These are phyloP conservation scores for Penicillium nucicola DNA, from an alignment of 495 filamentous ascomycete genomes.

Conservation along the genomic window DNA sequence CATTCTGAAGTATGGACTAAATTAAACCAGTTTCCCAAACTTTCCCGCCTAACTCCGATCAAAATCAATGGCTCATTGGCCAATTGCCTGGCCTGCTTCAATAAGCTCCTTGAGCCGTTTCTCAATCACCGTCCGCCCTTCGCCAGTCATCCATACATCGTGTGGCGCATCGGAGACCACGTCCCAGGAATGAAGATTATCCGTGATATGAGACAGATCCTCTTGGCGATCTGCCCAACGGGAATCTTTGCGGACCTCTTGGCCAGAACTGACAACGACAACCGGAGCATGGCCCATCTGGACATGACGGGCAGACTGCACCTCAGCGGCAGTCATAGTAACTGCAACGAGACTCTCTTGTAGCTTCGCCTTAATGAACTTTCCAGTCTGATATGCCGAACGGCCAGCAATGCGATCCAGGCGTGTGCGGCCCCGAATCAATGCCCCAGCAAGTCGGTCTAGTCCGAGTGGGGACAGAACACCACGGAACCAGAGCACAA, in stretches of 20 bases:
- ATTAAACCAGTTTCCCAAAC: neutral
- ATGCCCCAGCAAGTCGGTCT: constrained; percentile 69
- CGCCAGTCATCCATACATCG: constrained; percentile 70
- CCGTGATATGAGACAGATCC: constrained; percentile 74
- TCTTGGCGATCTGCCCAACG: constrained; percentile 79
- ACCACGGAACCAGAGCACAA: constrained; percentile 80
- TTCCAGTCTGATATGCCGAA: constrained; percentile 72
- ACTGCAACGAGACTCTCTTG: constrained; percentile 89
- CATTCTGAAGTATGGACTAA: no score
- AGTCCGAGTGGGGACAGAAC: constrained; percentile 81
- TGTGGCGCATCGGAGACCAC: constrained; percentile 82
- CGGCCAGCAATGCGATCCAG: constrained; percentile 81
- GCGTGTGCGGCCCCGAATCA: constrained; percentile 75
- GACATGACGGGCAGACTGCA: constrained; percentile 70
- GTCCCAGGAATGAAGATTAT: constrained; percentile 79
- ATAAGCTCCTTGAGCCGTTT: constrained; percentile 64
- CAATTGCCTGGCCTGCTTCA: constrained; percentile 15
- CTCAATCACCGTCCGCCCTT: constrained; percentile 69
- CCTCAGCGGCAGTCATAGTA: constrained; percentile 76
- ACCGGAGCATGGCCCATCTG: constrained; percentile 71
- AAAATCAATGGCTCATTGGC: neutral
- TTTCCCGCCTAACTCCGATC: no score
- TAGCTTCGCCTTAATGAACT: constrained; percentile 80
- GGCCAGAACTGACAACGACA: constrained; percentile 78
- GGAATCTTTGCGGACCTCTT: constrained; percentile 49